Conservation (phyloP, 78 protist genomes). For the Pigoraptor vietnamica region DNA sequence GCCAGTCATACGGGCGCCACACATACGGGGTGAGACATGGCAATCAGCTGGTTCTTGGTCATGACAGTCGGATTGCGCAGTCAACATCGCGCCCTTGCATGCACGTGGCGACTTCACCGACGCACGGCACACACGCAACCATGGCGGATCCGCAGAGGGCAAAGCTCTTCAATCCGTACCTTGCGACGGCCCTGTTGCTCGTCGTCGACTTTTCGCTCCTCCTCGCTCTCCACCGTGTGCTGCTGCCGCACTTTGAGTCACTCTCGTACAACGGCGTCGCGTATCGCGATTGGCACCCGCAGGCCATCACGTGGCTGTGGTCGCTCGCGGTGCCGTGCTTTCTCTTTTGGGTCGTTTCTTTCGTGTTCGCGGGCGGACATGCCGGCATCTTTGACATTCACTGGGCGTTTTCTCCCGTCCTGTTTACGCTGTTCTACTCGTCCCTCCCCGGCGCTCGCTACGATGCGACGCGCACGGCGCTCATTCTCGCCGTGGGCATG, state of each 20-base stretch:
- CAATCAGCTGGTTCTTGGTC: too few relatives aligned
- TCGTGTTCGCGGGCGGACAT: neutral
- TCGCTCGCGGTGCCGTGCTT: neutral
- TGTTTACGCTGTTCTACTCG: neutral
- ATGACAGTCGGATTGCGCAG: too few relatives aligned
- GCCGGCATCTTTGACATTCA: conserved; percentile 23
- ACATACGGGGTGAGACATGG: too few relatives aligned
- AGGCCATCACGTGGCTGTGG: neutral
- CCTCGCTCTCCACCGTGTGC: neutral
- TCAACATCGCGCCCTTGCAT: too few relatives aligned
- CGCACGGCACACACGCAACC: too few relatives aligned
- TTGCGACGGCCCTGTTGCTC: neutral
- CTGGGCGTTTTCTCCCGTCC: conserved; percentile 30
- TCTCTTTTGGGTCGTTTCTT: neutral
- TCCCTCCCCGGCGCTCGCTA: neutral
- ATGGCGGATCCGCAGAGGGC: too few relatives aligned
- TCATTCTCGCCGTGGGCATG: neutral
- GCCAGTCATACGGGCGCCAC: too few relatives aligned
- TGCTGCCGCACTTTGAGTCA: neutral
- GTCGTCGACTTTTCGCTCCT: neutral
- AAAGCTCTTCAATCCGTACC: neutral
- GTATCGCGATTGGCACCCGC: neutral
- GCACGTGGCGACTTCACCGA: too few relatives aligned
- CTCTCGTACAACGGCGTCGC: neutral
- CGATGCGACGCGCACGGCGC: neutral